A percentile compares a stretch with the other conserved stretches of the same genome.
Evolutionary conservation across 768 basidiomycete genomes (phyloP).

Genomic region (Pisolithus sp.): DNA sequence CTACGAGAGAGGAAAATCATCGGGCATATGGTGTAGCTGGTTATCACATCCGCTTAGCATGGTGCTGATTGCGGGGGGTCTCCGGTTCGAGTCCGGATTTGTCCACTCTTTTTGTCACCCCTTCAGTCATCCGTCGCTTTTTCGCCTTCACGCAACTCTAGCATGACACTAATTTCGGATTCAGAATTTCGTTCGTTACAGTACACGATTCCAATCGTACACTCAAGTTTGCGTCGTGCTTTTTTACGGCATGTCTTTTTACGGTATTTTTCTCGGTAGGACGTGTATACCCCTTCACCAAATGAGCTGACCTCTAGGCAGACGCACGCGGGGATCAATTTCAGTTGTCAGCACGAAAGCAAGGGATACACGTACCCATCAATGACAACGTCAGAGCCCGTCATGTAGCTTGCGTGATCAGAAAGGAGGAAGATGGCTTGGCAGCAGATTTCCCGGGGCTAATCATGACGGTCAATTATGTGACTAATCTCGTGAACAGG

Average conservation of each 20-base stretch:
- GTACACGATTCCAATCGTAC: background rate
- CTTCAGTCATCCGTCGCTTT: too few relatives aligned
- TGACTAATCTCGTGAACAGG: background rate
- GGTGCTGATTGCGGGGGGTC: conserved; percentile 31
- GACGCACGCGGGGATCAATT: background rate
- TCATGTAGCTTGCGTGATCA: conserved; percentile 48
- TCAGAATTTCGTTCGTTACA: background rate
- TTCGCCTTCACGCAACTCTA: too few relatives aligned
- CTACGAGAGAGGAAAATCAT: background rate
- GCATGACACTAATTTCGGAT: too few relatives aligned
- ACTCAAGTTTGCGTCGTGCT: background rate
- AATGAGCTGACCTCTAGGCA: conserved; percentile 22
- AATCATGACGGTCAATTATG: background rate
- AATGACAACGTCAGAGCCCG: conserved; percentile 49
- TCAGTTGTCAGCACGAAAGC: background rate
- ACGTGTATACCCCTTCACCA: conserved; percentile 14
- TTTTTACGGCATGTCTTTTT: too few relatives aligned
- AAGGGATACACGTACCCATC: conserved; percentile 39
- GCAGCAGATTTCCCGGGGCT: conserved; percentile 54
- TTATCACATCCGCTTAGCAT: conserved; percentile 37
- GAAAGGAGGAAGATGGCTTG: conserved; percentile 52
- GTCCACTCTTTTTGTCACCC: conserved; percentile 24
- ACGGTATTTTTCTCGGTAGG: background rate
- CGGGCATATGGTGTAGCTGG: conserved; percentile 36
- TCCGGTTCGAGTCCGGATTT: conserved; percentile 37